Base-by-base conservation (phyloP, 306 rosid species). In the Carpinus fangiana region DNA sequence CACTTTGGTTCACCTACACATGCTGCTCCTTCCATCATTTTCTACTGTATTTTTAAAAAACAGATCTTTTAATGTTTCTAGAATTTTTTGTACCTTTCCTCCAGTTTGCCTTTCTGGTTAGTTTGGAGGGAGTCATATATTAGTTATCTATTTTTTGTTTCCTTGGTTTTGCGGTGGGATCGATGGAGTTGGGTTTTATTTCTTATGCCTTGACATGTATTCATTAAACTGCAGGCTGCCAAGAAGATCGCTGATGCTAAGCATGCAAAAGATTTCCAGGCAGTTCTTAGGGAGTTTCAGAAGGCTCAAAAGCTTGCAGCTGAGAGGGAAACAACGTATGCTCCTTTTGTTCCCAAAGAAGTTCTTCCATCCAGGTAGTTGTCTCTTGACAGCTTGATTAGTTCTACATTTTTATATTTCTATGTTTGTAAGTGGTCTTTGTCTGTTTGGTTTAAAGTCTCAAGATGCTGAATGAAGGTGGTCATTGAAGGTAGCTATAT, bases 171-270 rank as follows among this genome's bases (percentile, higher is more conserved):
- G 72, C 23, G 51, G 72, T 66, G 72, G 72, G 31, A 67, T 67
- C 26, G 31, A 9, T 8, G 8, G 8, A 20, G 69, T 67, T 41
- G 28, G 14, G 28, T 56, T 52, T 73, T 47, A 70, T 77, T 23
- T 59, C 55, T 83, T 76, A 80, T 45, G 57, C 43, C n/a, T 55
- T 67, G 28, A 67, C 7, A 67, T 67, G n/a, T 10, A 10, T 75
- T 66, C 59, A 67, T 73, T 10, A 79, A 66, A 81, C 67, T 90
- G 77, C 88, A 94, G 98, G 86, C 91, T 21, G 93, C 86, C 84
- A 92, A 94, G 92, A 94, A 94, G 87, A 90, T 92, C 79, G 92
- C 97, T 26, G 98, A 94, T 89, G 97, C 95, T 67, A 94, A 92
- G 83, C 93, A 92, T 72, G 97, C 98, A 7, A 94, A 90, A 83